These are phyloP conservation scores for Trametes villosa DNA, from an alignment of 768 basidiomycete genomes.

Conservation along the genomic window DNA sequence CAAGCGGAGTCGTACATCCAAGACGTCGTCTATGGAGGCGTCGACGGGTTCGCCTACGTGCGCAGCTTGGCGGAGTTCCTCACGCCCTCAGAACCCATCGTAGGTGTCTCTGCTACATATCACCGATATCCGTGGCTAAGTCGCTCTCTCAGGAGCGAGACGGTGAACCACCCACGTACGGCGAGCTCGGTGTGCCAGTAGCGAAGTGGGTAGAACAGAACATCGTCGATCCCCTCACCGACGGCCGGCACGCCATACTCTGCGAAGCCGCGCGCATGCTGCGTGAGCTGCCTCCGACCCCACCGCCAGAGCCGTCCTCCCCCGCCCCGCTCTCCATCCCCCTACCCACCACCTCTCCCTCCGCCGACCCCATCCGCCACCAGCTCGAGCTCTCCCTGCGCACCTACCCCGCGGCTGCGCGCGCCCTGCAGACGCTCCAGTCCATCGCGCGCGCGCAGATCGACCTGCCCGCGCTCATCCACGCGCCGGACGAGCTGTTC, in stretches of 20 bases:
- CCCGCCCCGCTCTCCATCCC: not conserved
- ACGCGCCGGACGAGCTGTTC: constrained; percentile 46
- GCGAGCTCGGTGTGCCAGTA: constrained; percentile 39
- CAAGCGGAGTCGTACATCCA: constrained; percentile 68
- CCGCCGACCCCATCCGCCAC: constrained; percentile 19
- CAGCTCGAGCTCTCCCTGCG: constrained; percentile 26
- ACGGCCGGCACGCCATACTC: constrained; percentile 44
- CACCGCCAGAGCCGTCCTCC: constrained; percentile 1
- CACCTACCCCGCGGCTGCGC: constrained; percentile 25
- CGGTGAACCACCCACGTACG: constrained; percentile 20
- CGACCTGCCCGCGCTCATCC: constrained; percentile 50
- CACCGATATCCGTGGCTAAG: not conserved
- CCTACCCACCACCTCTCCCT: not conserved
- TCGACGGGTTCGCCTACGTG: constrained; percentile 76
- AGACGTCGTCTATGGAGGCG: constrained; percentile 81
- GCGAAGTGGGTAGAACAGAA: constrained; percentile 46
- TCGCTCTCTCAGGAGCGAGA: constrained; percentile 9
- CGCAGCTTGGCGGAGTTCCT: constrained; percentile 79
- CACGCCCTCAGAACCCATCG: constrained; percentile 31
- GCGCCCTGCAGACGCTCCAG: constrained; percentile 25
- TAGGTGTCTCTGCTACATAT: constrained; percentile 8
- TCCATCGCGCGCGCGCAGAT: constrained; percentile 31
- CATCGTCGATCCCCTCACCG: constrained; percentile 45
- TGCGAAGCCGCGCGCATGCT: constrained; percentile 32
- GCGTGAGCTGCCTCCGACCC: constrained; percentile 16